These are phyloP conservation scores for Pelargonium citronellum DNA, from an alignment of 441 rosid genomes.

Conservation along the genomic window DNA sequence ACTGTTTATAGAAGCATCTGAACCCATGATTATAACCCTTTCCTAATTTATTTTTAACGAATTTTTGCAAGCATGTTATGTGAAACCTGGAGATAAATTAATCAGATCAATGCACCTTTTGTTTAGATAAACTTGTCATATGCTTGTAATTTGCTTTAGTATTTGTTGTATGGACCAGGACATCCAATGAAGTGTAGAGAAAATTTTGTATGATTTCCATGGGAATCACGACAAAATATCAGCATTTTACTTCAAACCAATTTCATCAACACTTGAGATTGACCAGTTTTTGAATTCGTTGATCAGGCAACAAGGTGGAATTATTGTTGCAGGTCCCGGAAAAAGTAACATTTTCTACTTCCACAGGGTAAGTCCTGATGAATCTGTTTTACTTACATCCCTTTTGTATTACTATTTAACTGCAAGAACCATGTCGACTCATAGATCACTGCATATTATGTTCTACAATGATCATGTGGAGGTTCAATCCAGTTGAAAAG, in stretches of 20 bases:
- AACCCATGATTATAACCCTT: not conserved
- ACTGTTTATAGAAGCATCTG: not conserved
- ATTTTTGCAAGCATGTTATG: too few relatives aligned
- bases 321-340: slow-evolving; percentile 88
- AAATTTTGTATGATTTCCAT: not conserved
- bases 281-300: slow-evolving; percentile 14
- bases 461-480: not conserved
- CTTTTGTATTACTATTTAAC: not conserved
- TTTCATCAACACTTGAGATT: not conserved
- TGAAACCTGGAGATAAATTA: too few relatives aligned
- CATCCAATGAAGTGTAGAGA: not conserved
- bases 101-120: too few relatives aligned
- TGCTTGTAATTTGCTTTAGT: not conserved
- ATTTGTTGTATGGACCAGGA: too few relatives aligned
- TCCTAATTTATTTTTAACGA: not conserved
- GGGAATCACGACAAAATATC: not conserved
- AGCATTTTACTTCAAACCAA: not conserved
- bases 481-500: not conserved
- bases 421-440: not conserved
- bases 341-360: slow-evolving; percentile 66
- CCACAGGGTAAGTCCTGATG: slow-evolving; percentile 51
- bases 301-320: slow-evolving; percentile 92
- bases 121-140: not conserved
- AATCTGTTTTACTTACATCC: not conserved
- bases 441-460: not conserved